Percentiles rank a stretch among this genome's conserved stretches.
Evolutionary conservation across 2,329 filamentous ascomycete genomes (phyloP).

Genomic region (Fusarium pseudoanthophilum): DNA sequence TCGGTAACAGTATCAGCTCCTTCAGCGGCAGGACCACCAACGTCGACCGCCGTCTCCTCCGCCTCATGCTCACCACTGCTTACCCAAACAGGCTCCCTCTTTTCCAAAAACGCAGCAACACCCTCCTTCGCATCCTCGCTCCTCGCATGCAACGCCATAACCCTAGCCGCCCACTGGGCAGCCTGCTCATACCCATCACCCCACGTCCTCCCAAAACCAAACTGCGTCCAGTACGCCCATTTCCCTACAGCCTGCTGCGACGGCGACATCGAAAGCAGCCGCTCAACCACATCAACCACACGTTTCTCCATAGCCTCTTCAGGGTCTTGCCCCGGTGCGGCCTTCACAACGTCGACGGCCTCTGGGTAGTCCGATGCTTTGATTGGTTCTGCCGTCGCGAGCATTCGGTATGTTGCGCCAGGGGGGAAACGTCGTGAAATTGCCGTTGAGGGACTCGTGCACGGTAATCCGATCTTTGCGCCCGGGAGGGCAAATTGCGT

Average conservation of each 20-base stretch:
- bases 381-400: conserved; percentile 33
- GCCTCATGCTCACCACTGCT: neutral
- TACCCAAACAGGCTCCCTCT: conserved; percentile 26
- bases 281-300: conserved; percentile 14
- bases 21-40: rapidly evolving
- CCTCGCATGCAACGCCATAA: conserved; percentile 41
- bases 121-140: conserved; percentile 40
- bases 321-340: rapidly evolving
- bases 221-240: conserved; percentile 42
- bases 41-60: neutral
- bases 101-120: conserved; percentile 36
- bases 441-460: conserved; percentile 38
- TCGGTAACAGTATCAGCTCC: too few species aligned
- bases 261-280: conserved; percentile 18
- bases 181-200: conserved; percentile 38
- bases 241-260: conserved; percentile 40
- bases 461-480: conserved; percentile 39
- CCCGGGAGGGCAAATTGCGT: conserved; percentile 37
- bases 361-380: conserved; percentile 23
- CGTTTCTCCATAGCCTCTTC: conserved; percentile 21
- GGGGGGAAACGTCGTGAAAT: conserved; percentile 35
- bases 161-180: conserved; percentile 36
- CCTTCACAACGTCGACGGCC: conserved; percentile 32
- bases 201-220: conserved; percentile 11
- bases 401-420: conserved; percentile 26